These are phyloP conservation scores for Teratosphaeria pseudoeucalypti DNA, from an alignment of 2,329 filamentous ascomycete genomes.

Conservation along the genomic window DNA sequence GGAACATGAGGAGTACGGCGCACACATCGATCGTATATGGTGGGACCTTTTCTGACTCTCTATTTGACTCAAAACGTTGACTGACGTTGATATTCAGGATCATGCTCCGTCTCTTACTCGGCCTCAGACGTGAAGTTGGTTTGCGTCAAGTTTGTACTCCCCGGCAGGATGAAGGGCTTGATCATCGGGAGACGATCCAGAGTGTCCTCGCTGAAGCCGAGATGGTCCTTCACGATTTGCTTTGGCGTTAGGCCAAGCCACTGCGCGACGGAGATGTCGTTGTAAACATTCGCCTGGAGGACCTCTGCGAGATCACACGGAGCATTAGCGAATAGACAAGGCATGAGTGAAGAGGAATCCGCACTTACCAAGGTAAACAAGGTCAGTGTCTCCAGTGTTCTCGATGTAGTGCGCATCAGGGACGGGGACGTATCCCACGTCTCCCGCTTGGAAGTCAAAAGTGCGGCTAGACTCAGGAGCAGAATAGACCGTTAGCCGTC, in stretches of 20 bases:
- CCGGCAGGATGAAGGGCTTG: conserved; percentile 27
- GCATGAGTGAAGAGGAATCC: conserved; percentile 1
- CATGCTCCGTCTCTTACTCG: neutral
- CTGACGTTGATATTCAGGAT: neutral
- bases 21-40: neutral
- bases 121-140: conserved; percentile 26
- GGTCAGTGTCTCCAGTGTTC: conserved; percentile 48
- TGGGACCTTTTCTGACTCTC: neutral
- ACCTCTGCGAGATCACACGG: conserved; percentile 33
- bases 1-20: no score
- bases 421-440: conserved; percentile 50
- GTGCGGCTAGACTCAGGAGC: conserved; percentile 42
- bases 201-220: neutral
- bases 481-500: conserved; percentile 46
- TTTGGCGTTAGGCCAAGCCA: conserved; percentile 44
- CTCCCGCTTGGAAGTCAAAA: conserved; percentile 50
- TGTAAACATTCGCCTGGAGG: conserved; percentile 42
- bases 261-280: conserved; percentile 48
- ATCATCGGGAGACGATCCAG: conserved; percentile 1
- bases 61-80: neutral
- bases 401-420: conserved; percentile 50
- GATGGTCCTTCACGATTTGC: conserved; percentile 25
- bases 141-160: conserved; percentile 26
- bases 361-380: conserved; percentile 39
- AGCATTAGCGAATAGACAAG: neutral